Evolutionary conservation across 768 basidiomycete species (phyloP).

Genomic region (Naganishia onofrii): DNA sequence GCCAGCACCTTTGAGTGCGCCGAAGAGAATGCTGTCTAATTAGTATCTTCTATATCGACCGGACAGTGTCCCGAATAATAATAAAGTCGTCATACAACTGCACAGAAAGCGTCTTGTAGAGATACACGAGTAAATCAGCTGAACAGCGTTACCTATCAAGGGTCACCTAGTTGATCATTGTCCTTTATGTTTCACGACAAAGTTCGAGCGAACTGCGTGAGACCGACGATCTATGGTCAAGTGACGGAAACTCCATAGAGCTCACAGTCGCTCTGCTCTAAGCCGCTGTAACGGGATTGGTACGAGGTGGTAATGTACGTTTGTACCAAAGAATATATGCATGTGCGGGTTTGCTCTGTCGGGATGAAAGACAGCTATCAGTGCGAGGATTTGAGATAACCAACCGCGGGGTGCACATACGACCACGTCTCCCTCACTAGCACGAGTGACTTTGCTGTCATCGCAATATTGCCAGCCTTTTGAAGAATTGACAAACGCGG

Average conservation of each 20-base stretch:
- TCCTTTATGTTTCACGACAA: too few species aligned
- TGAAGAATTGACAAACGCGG: conserved; percentile 81
- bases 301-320: conserved; percentile 34
- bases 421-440: conserved; percentile 75
- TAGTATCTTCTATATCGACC: too few species aligned
- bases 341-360: conserved; percentile 39
- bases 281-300: conserved; percentile 1
- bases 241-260: neutral
- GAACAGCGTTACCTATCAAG: too few species aligned
- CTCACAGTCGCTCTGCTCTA: neutral
- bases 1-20: too few species aligned
- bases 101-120: too few species aligned
- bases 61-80: too few species aligned
- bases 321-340: conserved; percentile 52
- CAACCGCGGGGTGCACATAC: conserved; percentile 54
- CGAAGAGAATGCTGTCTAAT: too few species aligned
- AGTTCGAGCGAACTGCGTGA: neutral
- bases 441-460: conserved; percentile 77
- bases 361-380: neutral
- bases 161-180: too few species aligned
- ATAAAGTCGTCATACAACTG: too few species aligned
- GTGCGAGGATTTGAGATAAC: too few species aligned
- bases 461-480: conserved; percentile 92
- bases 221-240: neutral
- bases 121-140: too few species aligned